phyloP scores from a whole-genome alignment of 2,329 filamentous ascomycete genomes.

The Diaporthe amygdali region DNA sequence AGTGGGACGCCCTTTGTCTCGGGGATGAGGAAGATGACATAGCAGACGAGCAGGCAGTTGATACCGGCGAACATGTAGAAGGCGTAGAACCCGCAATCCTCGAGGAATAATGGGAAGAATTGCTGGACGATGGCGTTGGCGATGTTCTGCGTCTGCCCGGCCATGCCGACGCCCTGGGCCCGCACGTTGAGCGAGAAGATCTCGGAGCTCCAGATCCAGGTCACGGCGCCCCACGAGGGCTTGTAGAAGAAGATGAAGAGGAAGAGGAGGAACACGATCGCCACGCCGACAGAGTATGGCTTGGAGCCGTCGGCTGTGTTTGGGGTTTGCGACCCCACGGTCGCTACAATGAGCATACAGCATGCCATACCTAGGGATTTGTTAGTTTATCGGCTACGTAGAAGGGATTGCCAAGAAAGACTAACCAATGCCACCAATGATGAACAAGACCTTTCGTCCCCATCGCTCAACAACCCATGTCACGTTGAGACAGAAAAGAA shows the following conservation, averaged over 20 bases:
- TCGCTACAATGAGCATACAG: conserved; percentile 70
- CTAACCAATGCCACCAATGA: conserved; percentile 58
- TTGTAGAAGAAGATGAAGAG: conserved; percentile 70
- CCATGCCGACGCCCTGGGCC: conserved; percentile 71
- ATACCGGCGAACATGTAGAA: conserved; percentile 35
- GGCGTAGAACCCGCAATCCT: conserved; percentile 50
- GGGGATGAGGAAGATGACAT: conserved; percentile 40
- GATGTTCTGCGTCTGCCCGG: conserved; percentile 61
- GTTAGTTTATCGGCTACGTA: not conserved
- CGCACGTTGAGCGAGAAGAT: conserved; percentile 73
- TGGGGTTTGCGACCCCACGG: conserved; percentile 37
- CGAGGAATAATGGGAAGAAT: conserved; percentile 70
- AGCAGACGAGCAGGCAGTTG: conserved; percentile 28
- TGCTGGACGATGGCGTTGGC: conserved; percentile 67
- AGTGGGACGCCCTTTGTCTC: conserved; percentile 41
- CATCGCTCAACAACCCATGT: conserved; percentile 77
- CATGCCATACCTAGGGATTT: conserved; percentile 63
- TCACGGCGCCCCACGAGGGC: conserved; percentile 69
- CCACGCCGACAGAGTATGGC: conserved; percentile 61
- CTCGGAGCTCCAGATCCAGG: conserved; percentile 72
- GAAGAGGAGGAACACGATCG: conserved; percentile 69
- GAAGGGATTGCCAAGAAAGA: not conserved
- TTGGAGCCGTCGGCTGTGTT: conserved; percentile 62
- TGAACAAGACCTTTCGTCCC: conserved; percentile 72
- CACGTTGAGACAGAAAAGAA: conserved; percentile 75